Evolutionary conservation across 495 filamentous ascomycete species (phyloP).

Genomic region (Hypoxylon trugodes): DNA sequence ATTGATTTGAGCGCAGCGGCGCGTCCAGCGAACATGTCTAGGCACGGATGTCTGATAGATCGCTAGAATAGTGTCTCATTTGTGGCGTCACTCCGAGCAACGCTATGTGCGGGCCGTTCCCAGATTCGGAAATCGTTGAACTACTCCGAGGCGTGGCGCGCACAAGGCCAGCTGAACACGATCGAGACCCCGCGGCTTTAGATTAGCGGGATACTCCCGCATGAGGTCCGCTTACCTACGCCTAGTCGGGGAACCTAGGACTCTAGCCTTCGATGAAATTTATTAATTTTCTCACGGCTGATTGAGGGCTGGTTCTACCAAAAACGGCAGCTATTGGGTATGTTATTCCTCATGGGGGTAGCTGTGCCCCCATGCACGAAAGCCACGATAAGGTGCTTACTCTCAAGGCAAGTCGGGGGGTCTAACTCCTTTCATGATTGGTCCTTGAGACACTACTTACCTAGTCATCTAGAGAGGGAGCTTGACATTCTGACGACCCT

Average conservation of each 20-base stretch:
- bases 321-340: conserved; percentile 3
- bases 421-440: conserved; percentile 9
- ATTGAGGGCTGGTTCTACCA: conserved; percentile 1
- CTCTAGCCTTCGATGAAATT: background rate
- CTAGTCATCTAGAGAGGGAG: too few species aligned
- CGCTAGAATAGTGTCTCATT: conserved; percentile 15
- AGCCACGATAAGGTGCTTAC: conserved; percentile 4
- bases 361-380: conserved; percentile 6
- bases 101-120: conserved; percentile 1
- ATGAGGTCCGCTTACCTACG: conserved; percentile 1
- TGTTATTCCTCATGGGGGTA: background rate
- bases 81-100: background rate
- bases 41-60: conserved; percentile 13
- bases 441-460: background rate
- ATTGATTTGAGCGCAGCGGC: conserved; percentile 4
- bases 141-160: conserved; percentile 1
- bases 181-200: conserved; percentile 7
- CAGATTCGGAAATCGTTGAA: conserved; percentile 9
- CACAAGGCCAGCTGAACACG: conserved; percentile 20
- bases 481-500: background rate
- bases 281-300: background rate
- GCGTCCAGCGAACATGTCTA: conserved; percentile 7
- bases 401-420: background rate
- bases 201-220: conserved; percentile 11
- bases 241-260: background rate